Conservation (phyloP, 257 asterid genomes). For the Rubia yunnanensis region DNA sequence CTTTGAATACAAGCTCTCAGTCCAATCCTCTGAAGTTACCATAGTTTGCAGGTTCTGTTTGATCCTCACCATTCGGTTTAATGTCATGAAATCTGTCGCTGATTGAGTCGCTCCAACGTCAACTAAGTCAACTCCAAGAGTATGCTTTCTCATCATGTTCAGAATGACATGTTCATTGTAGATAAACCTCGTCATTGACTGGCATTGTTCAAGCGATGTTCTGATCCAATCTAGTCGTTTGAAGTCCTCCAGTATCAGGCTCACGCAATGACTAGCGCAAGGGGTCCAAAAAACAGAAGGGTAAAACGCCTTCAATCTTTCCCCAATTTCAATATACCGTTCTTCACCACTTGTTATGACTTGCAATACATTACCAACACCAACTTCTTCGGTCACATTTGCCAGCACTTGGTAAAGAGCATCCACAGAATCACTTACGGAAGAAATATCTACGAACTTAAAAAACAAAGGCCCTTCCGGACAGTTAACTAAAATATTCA, state of each 20-base stretch:
- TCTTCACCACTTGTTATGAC: conserved; percentile 70
- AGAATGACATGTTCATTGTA: conserved; percentile 46
- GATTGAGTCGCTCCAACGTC: conserved; percentile 50
- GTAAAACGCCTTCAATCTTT: conserved; percentile 45
- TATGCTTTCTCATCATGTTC: conserved; percentile 71
- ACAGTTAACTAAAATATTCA: conserved; percentile 53
- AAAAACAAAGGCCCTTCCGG: conserved; percentile 60
- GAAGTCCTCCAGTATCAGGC: conserved; percentile 71
- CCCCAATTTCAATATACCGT: conserved; percentile 51
- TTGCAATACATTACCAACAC: conserved; percentile 63
- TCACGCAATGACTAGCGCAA: conserved; percentile 65
- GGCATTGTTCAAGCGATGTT: conserved; percentile 60
- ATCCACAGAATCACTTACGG: conserved; percentile 39
- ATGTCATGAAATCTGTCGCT: conserved; percentile 58
- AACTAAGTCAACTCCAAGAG: conserved; percentile 70
- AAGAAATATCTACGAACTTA: conserved; percentile 66
- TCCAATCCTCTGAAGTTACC: conserved; percentile 94
- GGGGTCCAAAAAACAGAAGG: conserved; percentile 86
- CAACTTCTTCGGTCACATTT: conserved; percentile 75
- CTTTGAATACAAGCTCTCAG: conserved; percentile 62
- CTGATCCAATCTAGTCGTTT: conserved; percentile 45
- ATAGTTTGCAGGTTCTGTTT: conserved; percentile 68
- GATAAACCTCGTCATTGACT: conserved; percentile 61
- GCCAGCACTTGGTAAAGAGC: conserved; percentile 51
- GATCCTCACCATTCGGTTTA: conserved; percentile 56